Base-by-base conservation (phyloP, 2,329 filamentous ascomycete species). In the Elsinoe perseae region DNA sequence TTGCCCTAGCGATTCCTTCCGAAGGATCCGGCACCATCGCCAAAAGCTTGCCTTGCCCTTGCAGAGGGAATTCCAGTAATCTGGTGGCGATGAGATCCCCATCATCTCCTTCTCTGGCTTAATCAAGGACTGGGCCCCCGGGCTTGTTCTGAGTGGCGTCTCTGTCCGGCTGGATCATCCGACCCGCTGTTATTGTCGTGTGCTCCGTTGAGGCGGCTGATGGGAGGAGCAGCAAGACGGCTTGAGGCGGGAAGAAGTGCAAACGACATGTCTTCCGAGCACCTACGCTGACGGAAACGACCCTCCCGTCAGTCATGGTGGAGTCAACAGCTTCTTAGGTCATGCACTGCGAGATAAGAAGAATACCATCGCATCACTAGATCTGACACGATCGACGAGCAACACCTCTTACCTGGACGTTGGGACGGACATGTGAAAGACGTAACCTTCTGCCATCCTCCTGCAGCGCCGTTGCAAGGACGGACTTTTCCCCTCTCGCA, bases 1-100 rank as follows among this genome's bases (percentile, higher is more conserved):
- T 30, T 50, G 27, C 30, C 14, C 48, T 52, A 52, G 48, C 16
- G 18, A 10, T 10, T 23, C 48, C 30, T 52, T 38, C 48, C 48
- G 48, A 25, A 52, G 44, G 44, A 50, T 50, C 25, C 44, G 44
- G 25, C 25, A 52, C 32, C 18, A 52, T 52, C 48, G 48, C 30
- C 18, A 25, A 32, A 38, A 52, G 32, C 30, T 38, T 52, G 20
- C 32, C 32, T 14, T 52, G 48, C 48, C 48, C 48, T 52, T 52
- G 48, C 48, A 52, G 48, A 18, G 10, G 25, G 16, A 30, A 36
- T 52, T 38, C 48, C 48, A 52, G 48, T 30, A 36, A 38, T 38
- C 18, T 20, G 46, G 46, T 50, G 46, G 23, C 28, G 43, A 48
- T 48, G 14, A 48, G 14, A 48, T 48, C 21, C n/a, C 38, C 38